These are phyloP conservation scores for Curvularia sp. DNA, from an alignment of 2,329 filamentous ascomycete species.

Conservation along the genomic window DNA sequence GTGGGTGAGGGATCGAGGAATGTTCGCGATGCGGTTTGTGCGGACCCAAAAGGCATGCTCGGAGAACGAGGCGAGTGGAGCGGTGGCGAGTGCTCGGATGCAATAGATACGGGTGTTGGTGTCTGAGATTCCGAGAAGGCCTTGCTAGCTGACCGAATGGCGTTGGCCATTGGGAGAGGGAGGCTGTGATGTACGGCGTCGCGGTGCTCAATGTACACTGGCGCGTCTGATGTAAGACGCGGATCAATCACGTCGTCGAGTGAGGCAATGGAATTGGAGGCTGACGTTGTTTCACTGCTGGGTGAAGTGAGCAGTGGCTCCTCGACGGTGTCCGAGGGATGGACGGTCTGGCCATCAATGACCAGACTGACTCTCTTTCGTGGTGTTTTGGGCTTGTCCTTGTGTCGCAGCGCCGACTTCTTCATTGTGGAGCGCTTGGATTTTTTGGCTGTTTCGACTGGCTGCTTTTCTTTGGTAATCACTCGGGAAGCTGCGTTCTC, in stretches of 20 bases:
- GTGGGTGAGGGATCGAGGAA: conserved; percentile 40
- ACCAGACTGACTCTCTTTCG: conserved; percentile 49
- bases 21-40: conserved; percentile 29
- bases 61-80: conserved; percentile 26
- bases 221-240: conserved; percentile 29
- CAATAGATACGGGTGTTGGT: conserved; percentile 17
- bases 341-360: conserved; percentile 50
- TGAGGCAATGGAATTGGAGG: conserved; percentile 41
- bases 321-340: conserved; percentile 45
- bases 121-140: conserved; percentile 26
- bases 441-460: conserved; percentile 32
- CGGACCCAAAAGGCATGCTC: conserved; percentile 28
- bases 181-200: conserved; percentile 46
- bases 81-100: conserved; percentile 23
- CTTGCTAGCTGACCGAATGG: conserved; percentile 34
- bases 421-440: conserved; percentile 38
- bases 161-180: conserved; percentile 31
- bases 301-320: conserved; percentile 39
- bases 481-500: conserved; percentile 22
- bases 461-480: conserved; percentile 20
- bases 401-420: conserved; percentile 45
- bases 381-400: conserved; percentile 31
- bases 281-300: conserved; percentile 41
- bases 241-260: conserved; percentile 47
- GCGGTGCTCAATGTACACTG: conserved; percentile 28